phyloP scores from a whole-genome alignment of 1,284 basidiomycete species.

The Fistulinella cinereoalba region DNA sequence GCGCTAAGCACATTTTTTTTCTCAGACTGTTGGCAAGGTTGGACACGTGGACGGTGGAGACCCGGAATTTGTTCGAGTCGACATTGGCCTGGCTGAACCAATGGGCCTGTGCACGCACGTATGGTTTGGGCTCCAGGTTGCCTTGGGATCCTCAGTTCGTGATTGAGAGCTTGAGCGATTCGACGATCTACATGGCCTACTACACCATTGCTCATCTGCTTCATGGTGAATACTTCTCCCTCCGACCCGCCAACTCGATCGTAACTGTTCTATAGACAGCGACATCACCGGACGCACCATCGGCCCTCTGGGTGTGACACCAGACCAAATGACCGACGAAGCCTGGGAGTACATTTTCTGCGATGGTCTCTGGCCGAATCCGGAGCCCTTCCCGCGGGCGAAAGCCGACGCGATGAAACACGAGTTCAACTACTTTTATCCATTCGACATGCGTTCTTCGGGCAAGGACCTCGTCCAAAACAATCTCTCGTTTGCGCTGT shows the following conservation, averaged over 20 bases:
- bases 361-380: constrained; percentile 71
- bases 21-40: constrained; percentile 76
- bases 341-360: constrained; percentile 95
- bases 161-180: constrained; percentile 96
- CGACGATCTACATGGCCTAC: constrained; percentile 99
- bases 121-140: constrained; percentile 93
- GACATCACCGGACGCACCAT: constrained; percentile 76
- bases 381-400: constrained; percentile 66
- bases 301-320: constrained; percentile 82
- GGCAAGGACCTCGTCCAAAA: constrained; percentile 98
- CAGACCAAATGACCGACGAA: constrained; percentile 95
- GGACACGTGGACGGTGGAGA: constrained; percentile 90
- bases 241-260: neutral
- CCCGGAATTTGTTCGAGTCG: constrained; percentile 88
- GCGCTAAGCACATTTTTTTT: neutral
- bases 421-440: constrained; percentile 98
- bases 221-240: constrained; percentile 58
- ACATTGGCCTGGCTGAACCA: constrained; percentile 95
- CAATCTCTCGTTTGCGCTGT: constrained; percentile 93
- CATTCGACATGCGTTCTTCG: constrained; percentile 97
- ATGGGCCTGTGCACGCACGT: constrained; percentile 98
- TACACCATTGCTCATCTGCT: constrained; percentile 93
- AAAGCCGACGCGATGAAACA: constrained; percentile 85
- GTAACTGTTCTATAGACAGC: constrained; percentile 44
- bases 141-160: constrained; percentile 98